Evolutionary conservation across 108 stramenopile genomes (phyloP).

Genomic region (Cyclotella cryptica): DNA sequence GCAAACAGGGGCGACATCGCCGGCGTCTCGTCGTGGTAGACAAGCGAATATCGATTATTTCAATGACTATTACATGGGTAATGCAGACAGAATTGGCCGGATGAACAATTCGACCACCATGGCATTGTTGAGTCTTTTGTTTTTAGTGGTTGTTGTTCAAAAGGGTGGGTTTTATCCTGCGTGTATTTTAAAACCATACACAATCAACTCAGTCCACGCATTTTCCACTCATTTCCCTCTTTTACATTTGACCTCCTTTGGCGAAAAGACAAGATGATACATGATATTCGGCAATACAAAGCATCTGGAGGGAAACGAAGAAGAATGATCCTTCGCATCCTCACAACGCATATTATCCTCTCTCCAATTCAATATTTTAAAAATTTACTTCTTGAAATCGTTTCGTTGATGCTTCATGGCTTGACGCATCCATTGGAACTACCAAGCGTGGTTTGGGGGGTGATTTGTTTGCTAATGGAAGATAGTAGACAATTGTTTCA

Average conservation of each 20-base stretch:
- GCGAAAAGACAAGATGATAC: conserved; percentile 12
- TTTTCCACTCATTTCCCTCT: neutral
- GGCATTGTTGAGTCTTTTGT: neutral
- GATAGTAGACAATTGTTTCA: neutral
- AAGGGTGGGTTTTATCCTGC: conserved; percentile 6
- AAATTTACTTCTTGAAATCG: neutral
- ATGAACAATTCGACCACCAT: neutral
- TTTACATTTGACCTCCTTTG: too few relatives aligned
- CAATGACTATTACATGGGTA: neutral
- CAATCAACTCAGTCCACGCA: neutral
- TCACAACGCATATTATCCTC: neutral
- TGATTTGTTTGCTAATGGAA: neutral
- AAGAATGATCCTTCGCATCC: neutral
- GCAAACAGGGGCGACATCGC: neutral
- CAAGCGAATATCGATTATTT: neutral
- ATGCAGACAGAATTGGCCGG: neutral
- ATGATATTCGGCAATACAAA: neutral
- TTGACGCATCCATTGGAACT: neutral
- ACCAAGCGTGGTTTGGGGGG: neutral
- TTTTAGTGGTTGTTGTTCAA: neutral
- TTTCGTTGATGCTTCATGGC: neutral
- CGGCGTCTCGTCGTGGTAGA: neutral
- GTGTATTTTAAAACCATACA: neutral
- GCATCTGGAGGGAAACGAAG: neutral
- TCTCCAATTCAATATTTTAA: neutral